These are phyloP conservation scores for Pseudocercospora fuligena DNA, from an alignment of 2,329 filamentous ascomycete species.

Conservation along the genomic window DNA sequence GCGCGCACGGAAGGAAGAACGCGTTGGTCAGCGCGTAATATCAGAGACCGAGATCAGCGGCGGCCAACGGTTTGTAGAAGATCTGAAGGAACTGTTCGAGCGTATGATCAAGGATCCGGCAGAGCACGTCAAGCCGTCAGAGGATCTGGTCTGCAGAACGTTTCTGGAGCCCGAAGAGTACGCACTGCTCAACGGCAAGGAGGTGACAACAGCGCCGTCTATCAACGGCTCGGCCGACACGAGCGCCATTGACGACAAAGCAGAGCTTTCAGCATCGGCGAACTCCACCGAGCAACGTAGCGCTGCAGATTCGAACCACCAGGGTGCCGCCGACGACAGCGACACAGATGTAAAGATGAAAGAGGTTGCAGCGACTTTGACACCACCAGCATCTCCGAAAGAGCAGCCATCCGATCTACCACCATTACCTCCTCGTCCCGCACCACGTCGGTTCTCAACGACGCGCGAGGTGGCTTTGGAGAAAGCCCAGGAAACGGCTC, in stretches of 20 bases:
- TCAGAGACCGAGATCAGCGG: slow-evolving; percentile 40
- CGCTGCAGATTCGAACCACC: slow-evolving; percentile 36
- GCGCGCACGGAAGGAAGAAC: slow-evolving; percentile 66
- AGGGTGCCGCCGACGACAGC: slow-evolving; percentile 27
- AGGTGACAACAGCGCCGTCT: slow-evolving; percentile 18
- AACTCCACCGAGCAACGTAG: slow-evolving; percentile 22
- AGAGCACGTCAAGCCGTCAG: slow-evolving; percentile 39
- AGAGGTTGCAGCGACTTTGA: slow-evolving; percentile 29
- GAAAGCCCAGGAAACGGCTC: slow-evolving; percentile 62
- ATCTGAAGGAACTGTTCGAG: slow-evolving; percentile 42
- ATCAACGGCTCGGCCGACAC: slow-evolving; percentile 10
- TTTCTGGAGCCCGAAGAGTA: slow-evolving; percentile 40
- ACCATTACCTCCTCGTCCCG: slow-evolving; percentile 54
- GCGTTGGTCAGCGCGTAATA: slow-evolving; percentile 75
- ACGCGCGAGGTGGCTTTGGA: slow-evolving; percentile 44
- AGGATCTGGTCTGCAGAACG: slow-evolving; percentile 43
- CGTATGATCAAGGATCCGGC: slow-evolving; percentile 42
- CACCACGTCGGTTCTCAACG: slow-evolving; percentile 40
- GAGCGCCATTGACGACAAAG: slow-evolving; percentile 27
- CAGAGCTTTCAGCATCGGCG: background rate
- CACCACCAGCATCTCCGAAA: slow-evolving; percentile 39
- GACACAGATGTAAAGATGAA: slow-evolving; percentile 32
- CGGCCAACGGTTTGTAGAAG: slow-evolving; percentile 42
- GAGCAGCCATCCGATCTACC: slow-evolving; percentile 46
- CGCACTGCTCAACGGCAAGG: slow-evolving; percentile 27